These are phyloP conservation scores for Hyphopichia burtonii DNA, from an alignment of 1,139 yeast species.

Conservation along the genomic window DNA sequence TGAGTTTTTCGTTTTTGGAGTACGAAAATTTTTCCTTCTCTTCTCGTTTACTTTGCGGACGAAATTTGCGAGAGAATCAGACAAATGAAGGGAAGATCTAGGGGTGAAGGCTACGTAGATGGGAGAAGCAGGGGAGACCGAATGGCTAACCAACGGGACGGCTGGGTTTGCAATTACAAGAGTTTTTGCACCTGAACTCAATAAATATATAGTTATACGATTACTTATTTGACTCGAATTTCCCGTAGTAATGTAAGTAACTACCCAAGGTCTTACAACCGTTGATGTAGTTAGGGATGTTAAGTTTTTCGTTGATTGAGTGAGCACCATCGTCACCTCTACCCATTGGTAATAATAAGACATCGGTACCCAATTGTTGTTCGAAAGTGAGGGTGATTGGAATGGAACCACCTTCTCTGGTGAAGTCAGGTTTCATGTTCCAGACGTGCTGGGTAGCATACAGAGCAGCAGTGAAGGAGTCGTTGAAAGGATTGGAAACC, in stretches of 20 bases:
- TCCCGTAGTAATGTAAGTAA: conserved; percentile 82
- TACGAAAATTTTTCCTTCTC: neutral
- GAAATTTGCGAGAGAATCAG: no score
- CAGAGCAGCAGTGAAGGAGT: conserved; percentile 90
- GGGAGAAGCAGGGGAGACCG: no score
- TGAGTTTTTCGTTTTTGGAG: no score
- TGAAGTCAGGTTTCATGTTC: conserved; percentile 92
- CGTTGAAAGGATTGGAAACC: conserved; percentile 93
- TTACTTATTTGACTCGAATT: conserved; percentile 7
- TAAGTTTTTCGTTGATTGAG: conserved; percentile 92
- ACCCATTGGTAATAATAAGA: conserved; percentile 91
- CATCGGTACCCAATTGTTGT: conserved; percentile 79
- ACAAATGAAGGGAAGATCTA: no score
- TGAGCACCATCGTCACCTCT: conserved; percentile 99
- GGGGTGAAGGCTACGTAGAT: no score
- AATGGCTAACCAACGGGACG: no score
- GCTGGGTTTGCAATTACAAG: no score
- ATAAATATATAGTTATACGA: no score
- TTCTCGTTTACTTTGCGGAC: neutral
- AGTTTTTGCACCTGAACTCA: no score
- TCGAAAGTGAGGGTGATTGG: conserved; percentile 95
- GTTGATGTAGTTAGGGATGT: conserved; percentile 82
- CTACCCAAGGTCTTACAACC: conserved; percentile 95
- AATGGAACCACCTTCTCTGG: conserved; percentile 98
- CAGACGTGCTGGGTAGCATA: conserved; percentile 93